Evolutionary conservation across 768 basidiomycete genomes (phyloP), one percentile per base, ranked within the genome.

Genomic region (Coprinopsis cinerea): DNA sequence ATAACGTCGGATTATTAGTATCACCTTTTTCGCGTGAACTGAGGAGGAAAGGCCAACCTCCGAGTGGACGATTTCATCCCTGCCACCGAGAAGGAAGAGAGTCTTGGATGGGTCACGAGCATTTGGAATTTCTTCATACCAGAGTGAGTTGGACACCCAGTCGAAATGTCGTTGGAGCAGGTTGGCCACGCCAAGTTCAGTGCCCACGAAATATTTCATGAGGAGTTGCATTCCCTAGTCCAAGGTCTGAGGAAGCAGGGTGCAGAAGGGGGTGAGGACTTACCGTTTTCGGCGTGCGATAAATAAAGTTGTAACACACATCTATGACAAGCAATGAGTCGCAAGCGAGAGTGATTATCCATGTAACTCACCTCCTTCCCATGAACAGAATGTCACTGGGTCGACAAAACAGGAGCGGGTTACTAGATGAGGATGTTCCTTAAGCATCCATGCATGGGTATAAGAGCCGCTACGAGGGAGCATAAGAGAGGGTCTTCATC

Each of bases 251-350:
- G n/a, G 18, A 55, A 39, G 30, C 18, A 39, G 18, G 37, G 9
- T 13, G 7, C 7, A 10, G 9, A 37, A 42, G 25, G 34, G 40
- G 53, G 48, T 11, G 24, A 46, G 23, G 40, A 67, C 79, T 53
- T 66, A 85, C 88, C 25, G 79, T 85, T 41, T 66, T 71, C 44
- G 84, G 83, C 24, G 71, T 73, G 5, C 80, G 74, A 63, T 94
- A 95, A 46, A 93, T 71, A 67, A 95, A 95, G 61, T 92, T 92
- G 68, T 87, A 88, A 63, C 92, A 94, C 23, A 94, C 81, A 65
- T 92, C 91, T 87, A 57, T 18, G 23, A 39, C 47, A n/a, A n/a
- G 48, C n/a, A 23, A 27, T 35, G 50, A 26, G 49, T 39, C 36
- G 27, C 7, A 18, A 10, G 18, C 18, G 18, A 7, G 18, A 39